Conservation (phyloP, 2,329 filamentous ascomycete genomes). For the Pleomassaria siparia region DNA sequence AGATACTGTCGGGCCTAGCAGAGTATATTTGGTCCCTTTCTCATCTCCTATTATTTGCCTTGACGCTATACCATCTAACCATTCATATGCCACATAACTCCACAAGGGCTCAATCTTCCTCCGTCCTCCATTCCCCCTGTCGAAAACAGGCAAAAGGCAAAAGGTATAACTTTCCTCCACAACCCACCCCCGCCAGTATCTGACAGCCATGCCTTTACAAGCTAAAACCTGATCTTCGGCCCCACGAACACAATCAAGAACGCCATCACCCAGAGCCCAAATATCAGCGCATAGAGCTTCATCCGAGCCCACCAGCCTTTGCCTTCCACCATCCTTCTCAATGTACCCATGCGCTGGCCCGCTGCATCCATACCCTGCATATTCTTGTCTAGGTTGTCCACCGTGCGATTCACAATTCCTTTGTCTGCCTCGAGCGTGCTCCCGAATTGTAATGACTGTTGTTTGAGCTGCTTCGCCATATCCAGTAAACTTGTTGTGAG, state of each 20-base stretch:
- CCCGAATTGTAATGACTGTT: slow-evolving; percentile 71
- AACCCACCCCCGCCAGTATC: no score
- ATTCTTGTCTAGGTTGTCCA: slow-evolving; percentile 75
- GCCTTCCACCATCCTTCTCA: slow-evolving; percentile 82
- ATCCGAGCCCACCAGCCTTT: slow-evolving; percentile 84
- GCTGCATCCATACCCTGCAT: slow-evolving; percentile 75
- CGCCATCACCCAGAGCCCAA: slow-evolving; percentile 75
- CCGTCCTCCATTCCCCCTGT: no score
- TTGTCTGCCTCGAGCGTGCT: slow-evolving; percentile 73
- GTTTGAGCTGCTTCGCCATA: slow-evolving; percentile 77
- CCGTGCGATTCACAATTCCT: slow-evolving; percentile 69
- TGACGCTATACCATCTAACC: no score
- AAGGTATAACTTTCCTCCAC: no score
- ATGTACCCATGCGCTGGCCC: slow-evolving; percentile 71
- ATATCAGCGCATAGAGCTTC: slow-evolving; percentile 82
- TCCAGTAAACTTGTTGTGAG: slow-evolving; percentile 79
- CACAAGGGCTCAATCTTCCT: no score
- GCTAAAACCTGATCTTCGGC: slow-evolving; percentile 84
- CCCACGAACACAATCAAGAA: slow-evolving; percentile 80
- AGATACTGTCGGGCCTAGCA: no score
- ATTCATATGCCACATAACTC: no score
- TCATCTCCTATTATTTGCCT: no score
- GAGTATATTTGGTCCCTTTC: no score
- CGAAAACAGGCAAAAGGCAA: no score
- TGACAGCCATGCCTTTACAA: no score